Conservation (phyloP, 345 rosid genomes). For the Excoecaria agallocha region DNA sequence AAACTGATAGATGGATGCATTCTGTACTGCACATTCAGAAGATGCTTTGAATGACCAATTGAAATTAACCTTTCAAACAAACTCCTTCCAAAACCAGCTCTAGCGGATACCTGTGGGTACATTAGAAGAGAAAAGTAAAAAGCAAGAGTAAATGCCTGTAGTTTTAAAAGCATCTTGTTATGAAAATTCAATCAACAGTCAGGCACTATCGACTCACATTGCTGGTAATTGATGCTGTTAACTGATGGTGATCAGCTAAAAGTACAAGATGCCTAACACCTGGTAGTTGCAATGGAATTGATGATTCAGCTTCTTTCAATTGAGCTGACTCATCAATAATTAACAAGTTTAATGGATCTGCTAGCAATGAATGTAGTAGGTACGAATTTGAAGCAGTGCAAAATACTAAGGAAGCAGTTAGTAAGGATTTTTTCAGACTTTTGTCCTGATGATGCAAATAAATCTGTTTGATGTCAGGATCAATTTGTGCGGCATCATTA, state of each 20-base stretch:
- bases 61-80: conserved; percentile 55
- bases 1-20: conserved; percentile 74
- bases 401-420: conserved; percentile 19
- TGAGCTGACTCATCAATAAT: conserved; percentile 5
- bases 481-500: conserved; percentile 13
- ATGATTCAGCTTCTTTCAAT: background rate
- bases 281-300: background rate
- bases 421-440: background rate
- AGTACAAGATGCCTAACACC: background rate
- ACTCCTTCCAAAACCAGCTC: conserved; percentile 56
- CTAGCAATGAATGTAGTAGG: background rate
- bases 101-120: conserved; percentile 30
- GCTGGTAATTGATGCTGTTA: background rate
- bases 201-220: background rate
- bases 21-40: conserved; percentile 56
- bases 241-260: background rate
- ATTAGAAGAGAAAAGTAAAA: background rate
- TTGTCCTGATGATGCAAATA: conserved; percentile 28
- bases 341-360: background rate
- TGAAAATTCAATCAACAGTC: background rate
- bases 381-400: background rate
- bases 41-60: conserved; percentile 43
- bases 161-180: background rate
- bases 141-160: background rate
- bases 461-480: conserved; percentile 17